Percentiles rank a stretch among this genome's conserved stretches.
phyloP scores from a whole-genome alignment of 345 rosid species.

The Alliaria petiolata region DNA sequence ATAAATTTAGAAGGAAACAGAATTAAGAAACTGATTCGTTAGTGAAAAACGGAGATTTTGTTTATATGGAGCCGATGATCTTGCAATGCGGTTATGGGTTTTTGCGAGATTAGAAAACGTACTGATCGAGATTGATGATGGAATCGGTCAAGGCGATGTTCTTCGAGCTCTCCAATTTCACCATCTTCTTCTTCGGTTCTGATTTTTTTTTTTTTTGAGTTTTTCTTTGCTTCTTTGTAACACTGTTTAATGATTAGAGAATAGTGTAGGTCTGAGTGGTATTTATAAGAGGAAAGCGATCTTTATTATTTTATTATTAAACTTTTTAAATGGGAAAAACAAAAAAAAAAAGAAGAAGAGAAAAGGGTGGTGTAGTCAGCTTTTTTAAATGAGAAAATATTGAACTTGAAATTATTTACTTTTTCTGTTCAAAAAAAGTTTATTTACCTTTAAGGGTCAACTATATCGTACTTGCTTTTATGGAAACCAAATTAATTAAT shows the following conservation, averaged over 20 bases:
- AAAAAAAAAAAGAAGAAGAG: too few relatives aligned
- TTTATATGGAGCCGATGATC: neutral
- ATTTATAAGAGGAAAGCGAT: conserved; percentile 29
- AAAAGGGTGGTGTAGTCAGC: neutral
- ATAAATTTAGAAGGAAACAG: too few relatives aligned
- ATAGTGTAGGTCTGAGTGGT: conserved; percentile 10
- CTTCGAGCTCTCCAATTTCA: conserved; percentile 24
- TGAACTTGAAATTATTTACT: neutral
- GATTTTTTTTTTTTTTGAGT: neutral
- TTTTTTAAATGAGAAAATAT: neutral
- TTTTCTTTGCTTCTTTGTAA: neutral
- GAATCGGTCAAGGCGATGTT: conserved; percentile 25
- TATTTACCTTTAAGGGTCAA: neutral
- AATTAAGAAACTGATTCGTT: neutral
- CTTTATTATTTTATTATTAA: neutral
- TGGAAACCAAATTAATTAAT: neutral
- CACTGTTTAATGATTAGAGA: conserved; percentile 29
- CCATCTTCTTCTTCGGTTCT: conserved; percentile 21
- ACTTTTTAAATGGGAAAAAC: neutral
- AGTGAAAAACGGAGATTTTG: conserved; percentile 10
- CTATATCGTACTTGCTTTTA: neutral
- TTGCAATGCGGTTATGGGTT: conserved; percentile 25
- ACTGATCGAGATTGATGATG: conserved; percentile 31
- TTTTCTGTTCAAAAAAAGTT: too few relatives aligned
- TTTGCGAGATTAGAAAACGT: neutral